A percentile compares a stretch with the other conserved stretches of the same genome.
These are phyloP conservation scores for Aspergillus nanangensis DNA, from an alignment of 495 filamentous ascomycete genomes.

Conservation along the genomic window DNA sequence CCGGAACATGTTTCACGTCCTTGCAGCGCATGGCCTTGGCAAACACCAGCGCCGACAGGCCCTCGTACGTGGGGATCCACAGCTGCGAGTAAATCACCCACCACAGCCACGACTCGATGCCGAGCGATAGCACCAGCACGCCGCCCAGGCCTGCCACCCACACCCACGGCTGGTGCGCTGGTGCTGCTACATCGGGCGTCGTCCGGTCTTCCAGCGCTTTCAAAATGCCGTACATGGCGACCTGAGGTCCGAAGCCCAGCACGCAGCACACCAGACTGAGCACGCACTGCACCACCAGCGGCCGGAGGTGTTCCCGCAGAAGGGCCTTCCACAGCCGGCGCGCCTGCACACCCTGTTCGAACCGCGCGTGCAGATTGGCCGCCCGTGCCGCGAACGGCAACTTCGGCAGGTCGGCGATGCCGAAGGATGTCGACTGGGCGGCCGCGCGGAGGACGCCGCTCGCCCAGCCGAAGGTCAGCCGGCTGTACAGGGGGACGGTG, in stretches of 20 bases:
- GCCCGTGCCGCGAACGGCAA: slow-evolving; percentile 25
- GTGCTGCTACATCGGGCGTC: too few relatives aligned
- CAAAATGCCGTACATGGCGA: slow-evolving; percentile 62
- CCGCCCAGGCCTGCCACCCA: slow-evolving; percentile 63
- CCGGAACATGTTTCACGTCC: slow-evolving; percentile 57
- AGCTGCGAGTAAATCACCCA: slow-evolving; percentile 65
- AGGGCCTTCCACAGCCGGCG: slow-evolving; percentile 61
- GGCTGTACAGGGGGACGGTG: slow-evolving; percentile 54
- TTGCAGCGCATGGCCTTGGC: slow-evolving; percentile 76
- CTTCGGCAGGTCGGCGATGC: slow-evolving; percentile 55
- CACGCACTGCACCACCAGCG: slow-evolving; percentile 49
- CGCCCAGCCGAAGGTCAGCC: slow-evolving; percentile 65
- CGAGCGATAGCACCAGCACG: slow-evolving; percentile 49
- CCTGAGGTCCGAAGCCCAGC: slow-evolving; percentile 64
- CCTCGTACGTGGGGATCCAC: slow-evolving; percentile 60
- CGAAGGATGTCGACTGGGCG: slow-evolving; percentile 49
- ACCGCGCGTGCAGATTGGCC: slow-evolving; percentile 31
- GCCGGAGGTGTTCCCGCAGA: slow-evolving; percentile 46
- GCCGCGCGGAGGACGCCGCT: slow-evolving; percentile 47
- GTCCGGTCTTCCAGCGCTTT: slow-evolving; percentile 55
- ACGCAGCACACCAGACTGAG: slow-evolving; percentile 50
- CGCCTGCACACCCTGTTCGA: slow-evolving; percentile 45
- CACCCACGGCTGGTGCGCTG: too few relatives aligned
- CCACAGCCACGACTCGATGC: slow-evolving; percentile 56
- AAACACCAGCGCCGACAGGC: slow-evolving; percentile 70